Evolutionary conservation across 108 stramenopile genomes (phyloP).

Genomic region (Mediolabrus comicus): DNA sequence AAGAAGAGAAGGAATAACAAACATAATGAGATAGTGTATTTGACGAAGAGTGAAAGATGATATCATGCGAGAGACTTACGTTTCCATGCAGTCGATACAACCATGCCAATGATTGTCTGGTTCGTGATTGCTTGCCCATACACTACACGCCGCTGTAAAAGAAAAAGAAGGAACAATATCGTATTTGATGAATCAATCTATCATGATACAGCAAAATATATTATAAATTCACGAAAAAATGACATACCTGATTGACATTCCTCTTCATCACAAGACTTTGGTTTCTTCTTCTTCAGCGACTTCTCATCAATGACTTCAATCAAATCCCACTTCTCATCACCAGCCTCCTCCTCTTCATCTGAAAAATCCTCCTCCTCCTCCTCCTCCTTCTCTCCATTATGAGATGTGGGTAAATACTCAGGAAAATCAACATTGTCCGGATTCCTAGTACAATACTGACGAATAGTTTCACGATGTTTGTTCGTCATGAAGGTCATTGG

Average conservation of each 20-base stretch:
- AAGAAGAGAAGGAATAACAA: neutral
- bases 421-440: neutral
- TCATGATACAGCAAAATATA: neutral
- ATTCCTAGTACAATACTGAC: neutral
- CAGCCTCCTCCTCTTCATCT: neutral
- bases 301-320: neutral
- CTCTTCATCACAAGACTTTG: neutral
- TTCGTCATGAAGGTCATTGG: neutral
- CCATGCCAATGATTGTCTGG: conserved; percentile 44
- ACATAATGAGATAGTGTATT: neutral
- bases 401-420: neutral
- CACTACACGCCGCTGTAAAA: conserved; percentile 21
- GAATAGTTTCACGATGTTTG: neutral
- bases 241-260: neutral
- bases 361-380: neutral
- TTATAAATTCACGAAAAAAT: neutral
- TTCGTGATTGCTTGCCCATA: conserved; percentile 24
- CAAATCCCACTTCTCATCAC: neutral
- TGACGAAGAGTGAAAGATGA: neutral
- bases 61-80: too few relatives aligned
- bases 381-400: neutral
- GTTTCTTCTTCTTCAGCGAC: neutral
- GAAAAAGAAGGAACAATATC: neutral
- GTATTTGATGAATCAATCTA: neutral
- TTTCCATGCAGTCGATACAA: conserved; percentile 56